A percentile compares a stretch with the other conserved stretches of the same genome.
Conservation (phyloP, 2,329 filamentous ascomycete genomes). For the Cladosporium halotolerans region DNA sequence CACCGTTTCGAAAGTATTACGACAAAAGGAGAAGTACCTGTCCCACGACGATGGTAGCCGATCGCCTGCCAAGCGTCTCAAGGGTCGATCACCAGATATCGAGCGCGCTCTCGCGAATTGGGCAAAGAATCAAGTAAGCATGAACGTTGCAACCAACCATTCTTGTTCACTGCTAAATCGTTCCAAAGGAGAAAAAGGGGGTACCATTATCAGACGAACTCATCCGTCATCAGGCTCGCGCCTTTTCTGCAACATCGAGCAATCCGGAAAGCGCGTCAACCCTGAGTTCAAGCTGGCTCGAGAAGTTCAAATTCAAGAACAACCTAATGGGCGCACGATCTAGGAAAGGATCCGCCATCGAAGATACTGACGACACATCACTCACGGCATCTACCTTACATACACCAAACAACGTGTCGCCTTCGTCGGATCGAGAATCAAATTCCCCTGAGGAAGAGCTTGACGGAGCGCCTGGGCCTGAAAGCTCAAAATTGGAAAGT, state of each 20-base stretch:
- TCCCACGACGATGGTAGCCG: constrained; percentile 70
- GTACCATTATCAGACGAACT: constrained; percentile 68
- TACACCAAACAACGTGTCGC: constrained; percentile 63
- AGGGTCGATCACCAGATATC: constrained; percentile 83
- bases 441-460: constrained; percentile 61
- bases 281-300: constrained; percentile 73
- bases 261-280: constrained; percentile 66
- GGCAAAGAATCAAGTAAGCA: constrained; percentile 56
- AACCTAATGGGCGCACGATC: constrained; percentile 51
- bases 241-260: constrained; percentile 62
- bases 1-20: constrained; percentile 96
- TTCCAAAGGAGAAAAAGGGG: constrained; percentile 62
- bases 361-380: constrained; percentile 62
- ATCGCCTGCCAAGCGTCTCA: constrained; percentile 74
- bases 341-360: constrained; percentile 52
- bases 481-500: constrained; percentile 58
- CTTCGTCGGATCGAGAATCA: constrained; percentile 62
- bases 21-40: constrained; percentile 91
- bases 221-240: constrained; percentile 75
- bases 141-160: neutral
- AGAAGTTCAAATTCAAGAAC: constrained; percentile 93
- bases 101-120: constrained; percentile 85
- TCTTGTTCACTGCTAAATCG: neutral
- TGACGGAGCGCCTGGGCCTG: constrained; percentile 58
- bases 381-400: constrained; percentile 53